These are phyloP conservation scores for Peribolospora baueri DNA, from an alignment of 768 basidiomycete genomes.

Conservation along the genomic window DNA sequence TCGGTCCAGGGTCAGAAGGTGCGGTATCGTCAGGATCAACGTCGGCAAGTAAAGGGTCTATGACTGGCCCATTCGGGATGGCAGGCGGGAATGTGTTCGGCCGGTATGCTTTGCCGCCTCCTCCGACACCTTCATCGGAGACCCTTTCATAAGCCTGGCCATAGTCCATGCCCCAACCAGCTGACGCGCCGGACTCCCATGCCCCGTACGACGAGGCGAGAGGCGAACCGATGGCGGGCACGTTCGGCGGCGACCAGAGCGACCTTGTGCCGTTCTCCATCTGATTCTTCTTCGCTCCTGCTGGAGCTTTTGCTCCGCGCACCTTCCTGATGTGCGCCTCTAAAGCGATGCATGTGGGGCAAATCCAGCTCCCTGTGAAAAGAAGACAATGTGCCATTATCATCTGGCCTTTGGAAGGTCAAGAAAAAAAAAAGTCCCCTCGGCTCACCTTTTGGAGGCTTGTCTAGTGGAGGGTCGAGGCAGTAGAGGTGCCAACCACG, in stretches of 20 bases:
- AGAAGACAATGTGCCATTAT: neutral
- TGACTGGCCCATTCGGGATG: too few species aligned
- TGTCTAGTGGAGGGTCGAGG: constrained; percentile 41
- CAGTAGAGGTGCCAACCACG: constrained; percentile 78
- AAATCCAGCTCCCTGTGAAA: constrained; percentile 16
- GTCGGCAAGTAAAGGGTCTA: too few species aligned
- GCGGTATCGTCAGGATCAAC: too few species aligned
- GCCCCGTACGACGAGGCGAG: neutral
- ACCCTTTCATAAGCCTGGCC: neutral
- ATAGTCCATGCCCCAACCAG: neutral
- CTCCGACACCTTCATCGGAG: too few species aligned
- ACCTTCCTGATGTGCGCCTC: neutral
- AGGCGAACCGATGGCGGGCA: neutral
- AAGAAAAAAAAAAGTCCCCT: neutral
- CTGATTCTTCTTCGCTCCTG: neutral
- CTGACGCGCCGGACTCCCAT: neutral
- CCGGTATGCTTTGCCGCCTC: too few species aligned
- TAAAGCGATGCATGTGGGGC: constrained; percentile 14
- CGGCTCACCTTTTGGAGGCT: constrained; percentile 45
- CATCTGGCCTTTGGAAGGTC: constrained; percentile 15
- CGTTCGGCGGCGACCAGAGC: constrained; percentile 24
- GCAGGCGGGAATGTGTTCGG: too few species aligned
- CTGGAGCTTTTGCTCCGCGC: too few species aligned
- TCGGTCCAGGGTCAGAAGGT: too few species aligned
- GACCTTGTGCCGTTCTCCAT: constrained; percentile 17